These are phyloP conservation scores for Apocynum venetum DNA, from an alignment of 257 asterid genomes.

Conservation along the genomic window DNA sequence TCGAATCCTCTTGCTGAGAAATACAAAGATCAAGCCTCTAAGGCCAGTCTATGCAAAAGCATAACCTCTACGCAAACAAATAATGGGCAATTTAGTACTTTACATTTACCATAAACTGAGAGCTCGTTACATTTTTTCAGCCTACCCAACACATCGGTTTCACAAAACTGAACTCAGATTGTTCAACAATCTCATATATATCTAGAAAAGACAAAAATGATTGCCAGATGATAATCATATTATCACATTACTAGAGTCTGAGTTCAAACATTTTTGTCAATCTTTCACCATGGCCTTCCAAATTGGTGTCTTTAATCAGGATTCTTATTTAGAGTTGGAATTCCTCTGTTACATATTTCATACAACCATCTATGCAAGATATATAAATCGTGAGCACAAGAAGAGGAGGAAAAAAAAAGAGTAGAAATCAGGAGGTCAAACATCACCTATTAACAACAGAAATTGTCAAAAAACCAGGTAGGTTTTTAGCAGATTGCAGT, in stretches of 20 bases:
- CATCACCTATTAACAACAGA: slow-evolving; percentile 85
- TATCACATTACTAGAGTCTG: not conserved
- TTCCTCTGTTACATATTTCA: not conserved
- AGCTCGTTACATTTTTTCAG: not conserved
- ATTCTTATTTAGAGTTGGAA: not conserved
- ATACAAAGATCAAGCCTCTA: not conserved
- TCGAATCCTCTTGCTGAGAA: not conserved
- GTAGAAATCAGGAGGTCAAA: not conserved
- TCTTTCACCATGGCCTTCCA: not conserved
- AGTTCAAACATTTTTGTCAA: not conserved
- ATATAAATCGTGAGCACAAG: not conserved
- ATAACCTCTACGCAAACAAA: not conserved
- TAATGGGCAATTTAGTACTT: not conserved
- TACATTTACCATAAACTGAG: not conserved
- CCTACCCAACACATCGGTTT: not conserved
- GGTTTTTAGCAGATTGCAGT: slow-evolving; percentile 57
- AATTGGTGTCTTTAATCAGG: not conserved
- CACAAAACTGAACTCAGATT: not conserved
- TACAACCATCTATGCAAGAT: not conserved
- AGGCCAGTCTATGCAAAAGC: not conserved
- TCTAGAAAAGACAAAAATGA: not conserved
- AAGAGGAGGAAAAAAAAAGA: not conserved
- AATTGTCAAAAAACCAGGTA: slow-evolving; percentile 77
- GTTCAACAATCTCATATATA: not conserved
- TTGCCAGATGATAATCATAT: not conserved